These are phyloP conservation scores for Lactifluus volemus DNA, from an alignment of 768 basidiomycete genomes.

Conservation along the genomic window DNA sequence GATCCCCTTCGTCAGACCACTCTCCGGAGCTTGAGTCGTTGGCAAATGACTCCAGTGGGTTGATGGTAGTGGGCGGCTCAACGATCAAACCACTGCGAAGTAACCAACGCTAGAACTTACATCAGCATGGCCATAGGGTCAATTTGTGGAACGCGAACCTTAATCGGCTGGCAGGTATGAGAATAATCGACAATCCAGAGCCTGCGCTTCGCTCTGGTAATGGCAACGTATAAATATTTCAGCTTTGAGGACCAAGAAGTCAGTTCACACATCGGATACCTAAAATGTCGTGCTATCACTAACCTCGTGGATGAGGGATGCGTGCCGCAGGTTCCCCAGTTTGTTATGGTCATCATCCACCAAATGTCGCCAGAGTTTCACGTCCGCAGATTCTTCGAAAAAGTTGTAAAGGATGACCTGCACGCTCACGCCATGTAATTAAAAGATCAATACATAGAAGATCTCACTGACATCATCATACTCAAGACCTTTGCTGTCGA, in stretches of 20 bases:
- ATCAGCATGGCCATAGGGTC: not conserved
- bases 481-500: conserved; percentile 59
- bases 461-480: no score
- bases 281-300: not conserved
- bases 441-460: no score
- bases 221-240: conserved; percentile 61
- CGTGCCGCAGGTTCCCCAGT: not conserved
- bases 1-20: conserved; percentile 7
- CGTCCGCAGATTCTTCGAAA: conserved; percentile 53
- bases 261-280: not conserved
- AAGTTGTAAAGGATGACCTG: conserved; percentile 71
- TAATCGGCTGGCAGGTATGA: conserved; percentile 32
- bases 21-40: not conserved
- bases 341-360: not conserved
- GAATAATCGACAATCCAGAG: conserved; percentile 63
- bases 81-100: not conserved
- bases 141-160: conserved; percentile 34
- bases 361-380: conserved; percentile 17
- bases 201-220: conserved; percentile 60
- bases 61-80: not conserved
- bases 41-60: not conserved
- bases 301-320: conserved; percentile 3
- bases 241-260: conserved; percentile 31
- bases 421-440: no score
- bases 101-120: not conserved